phyloP scores from a whole-genome alignment of 441 rosid genomes.

The Erysimum pusillum region DNA sequence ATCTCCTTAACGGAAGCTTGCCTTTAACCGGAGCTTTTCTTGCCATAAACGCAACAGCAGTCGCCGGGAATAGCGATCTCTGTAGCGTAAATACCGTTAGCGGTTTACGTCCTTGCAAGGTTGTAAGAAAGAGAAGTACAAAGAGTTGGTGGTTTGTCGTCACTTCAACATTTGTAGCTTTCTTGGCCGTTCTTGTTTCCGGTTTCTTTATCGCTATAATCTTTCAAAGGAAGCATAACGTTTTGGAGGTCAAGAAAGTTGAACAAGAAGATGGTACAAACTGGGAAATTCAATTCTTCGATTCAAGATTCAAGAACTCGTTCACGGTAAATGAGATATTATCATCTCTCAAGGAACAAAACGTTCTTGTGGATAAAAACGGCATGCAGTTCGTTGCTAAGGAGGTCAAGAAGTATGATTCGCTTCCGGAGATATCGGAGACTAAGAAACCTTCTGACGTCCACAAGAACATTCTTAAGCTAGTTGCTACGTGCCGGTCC shows the following conservation, averaged over 20 bases:
- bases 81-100: conserved; percentile 46
- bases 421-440: conserved; percentile 49
- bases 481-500: conserved; percentile 66
- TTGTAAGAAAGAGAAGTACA: conserved; percentile 43
- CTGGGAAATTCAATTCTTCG: conserved; percentile 72
- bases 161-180: conserved; percentile 51
- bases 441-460: conserved; percentile 50
- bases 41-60: conserved; percentile 73
- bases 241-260: conserved; percentile 55
- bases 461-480: conserved; percentile 72
- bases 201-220: conserved; percentile 45
- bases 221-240: conserved; percentile 49
- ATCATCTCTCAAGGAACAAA: conserved; percentile 57
- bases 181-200: conserved; percentile 45
- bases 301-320: conserved; percentile 55
- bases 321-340: conserved; percentile 55
- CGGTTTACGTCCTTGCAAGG: conserved; percentile 67
- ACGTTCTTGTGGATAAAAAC: conserved; percentile 49
- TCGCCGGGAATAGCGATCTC: conserved; percentile 66
- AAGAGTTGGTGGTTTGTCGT: conserved; percentile 60
- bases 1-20: conserved; percentile 70
- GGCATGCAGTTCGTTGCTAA: conserved; percentile 56
- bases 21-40: conserved; percentile 81
- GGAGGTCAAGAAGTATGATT: conserved; percentile 52
- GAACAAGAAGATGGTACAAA: conserved; percentile 69